Percentiles rank a stretch among this genome's conserved stretches.
Conservation (phyloP, 371 early-diverging fungal genomes). For the Basidiobolus meristosporus region DNA sequence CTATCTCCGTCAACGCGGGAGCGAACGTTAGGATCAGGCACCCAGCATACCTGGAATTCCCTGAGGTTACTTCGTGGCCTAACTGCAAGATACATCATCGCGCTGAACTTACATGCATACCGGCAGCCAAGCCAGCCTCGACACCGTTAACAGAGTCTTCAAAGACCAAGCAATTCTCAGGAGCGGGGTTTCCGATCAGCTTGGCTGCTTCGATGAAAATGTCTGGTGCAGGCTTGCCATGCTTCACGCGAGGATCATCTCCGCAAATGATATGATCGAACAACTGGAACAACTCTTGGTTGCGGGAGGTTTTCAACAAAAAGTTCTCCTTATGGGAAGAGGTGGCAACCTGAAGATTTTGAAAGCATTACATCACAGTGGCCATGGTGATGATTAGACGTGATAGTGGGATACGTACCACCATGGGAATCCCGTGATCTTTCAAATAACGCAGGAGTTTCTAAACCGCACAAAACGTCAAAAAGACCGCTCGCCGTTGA, state of each 20-base stretch:
- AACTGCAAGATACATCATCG: not conserved
- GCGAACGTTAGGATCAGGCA: no score
- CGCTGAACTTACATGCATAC: constrained; percentile 38
- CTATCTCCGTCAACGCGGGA: no score
- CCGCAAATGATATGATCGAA: constrained; percentile 73
- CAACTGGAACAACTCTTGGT: constrained; percentile 48
- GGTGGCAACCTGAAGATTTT: constrained; percentile 42
- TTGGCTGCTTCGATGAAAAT: constrained; percentile 57
- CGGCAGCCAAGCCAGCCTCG: constrained; percentile 59
- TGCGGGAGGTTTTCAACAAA: constrained; percentile 44
- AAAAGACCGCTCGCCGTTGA: not conserved
- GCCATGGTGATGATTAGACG: not conserved
- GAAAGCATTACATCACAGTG: not conserved
- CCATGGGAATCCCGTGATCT: constrained; percentile 57
- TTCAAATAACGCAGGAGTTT: constrained; percentile 59
- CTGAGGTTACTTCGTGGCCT: no score
- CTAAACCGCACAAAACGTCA: constrained; percentile 4
- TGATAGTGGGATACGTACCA: constrained; percentile 16
- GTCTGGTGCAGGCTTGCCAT: constrained; percentile 84
- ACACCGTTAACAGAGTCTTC: constrained; percentile 81
- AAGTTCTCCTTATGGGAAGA: constrained; percentile 55
- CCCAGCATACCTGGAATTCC: no score
- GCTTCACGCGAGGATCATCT: constrained; percentile 54
- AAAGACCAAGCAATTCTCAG: constrained; percentile 68
- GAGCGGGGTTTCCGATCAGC: constrained; percentile 20